A percentile compares a stretch with the other conserved stretches of the same genome.
These are phyloP conservation scores for Aspergillus funiculosus DNA, from an alignment of 495 filamentous ascomycete species.

Conservation along the genomic window DNA sequence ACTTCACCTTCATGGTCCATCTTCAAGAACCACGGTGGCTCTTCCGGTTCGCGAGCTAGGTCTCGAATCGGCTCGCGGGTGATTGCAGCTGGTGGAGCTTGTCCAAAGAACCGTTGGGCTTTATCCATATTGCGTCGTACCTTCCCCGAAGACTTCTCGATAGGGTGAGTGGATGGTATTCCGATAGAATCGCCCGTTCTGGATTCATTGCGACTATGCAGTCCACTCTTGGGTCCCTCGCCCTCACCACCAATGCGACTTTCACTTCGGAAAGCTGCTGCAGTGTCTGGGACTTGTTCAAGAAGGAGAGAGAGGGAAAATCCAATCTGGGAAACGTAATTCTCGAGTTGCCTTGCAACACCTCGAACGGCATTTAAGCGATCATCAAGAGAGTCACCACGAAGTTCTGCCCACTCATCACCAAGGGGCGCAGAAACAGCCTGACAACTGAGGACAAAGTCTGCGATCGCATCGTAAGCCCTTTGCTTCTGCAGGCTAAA, in stretches of 20 bases:
- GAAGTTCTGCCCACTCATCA: conserved; percentile 89
- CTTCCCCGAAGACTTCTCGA: conserved; percentile 52
- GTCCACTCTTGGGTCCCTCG: conserved; percentile 24
- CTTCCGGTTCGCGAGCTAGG: conserved; percentile 55
- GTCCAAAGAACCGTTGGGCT: conserved; percentile 82
- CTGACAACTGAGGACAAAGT: conserved; percentile 81
- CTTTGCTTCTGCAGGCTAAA: conserved; percentile 87
- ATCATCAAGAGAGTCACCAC: conserved; percentile 89
- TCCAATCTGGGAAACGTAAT: conserved; percentile 76
- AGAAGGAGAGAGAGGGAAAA: conserved; percentile 83
- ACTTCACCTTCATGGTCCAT: conserved; percentile 90
- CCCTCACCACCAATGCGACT: conserved; percentile 33
- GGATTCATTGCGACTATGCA: conserved; percentile 33
- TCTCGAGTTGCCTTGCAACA: conserved; percentile 74
- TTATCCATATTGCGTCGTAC: conserved; percentile 72
- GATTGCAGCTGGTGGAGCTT: conserved; percentile 57
- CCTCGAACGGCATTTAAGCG: conserved; percentile 70
- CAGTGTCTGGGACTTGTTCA: conserved; percentile 60
- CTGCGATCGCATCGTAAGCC: conserved; percentile 85
- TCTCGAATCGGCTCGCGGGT: conserved; percentile 40
- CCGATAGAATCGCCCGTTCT: conserved; percentile 45
- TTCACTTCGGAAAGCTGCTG: conserved; percentile 26
- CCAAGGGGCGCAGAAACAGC: conserved; percentile 79
- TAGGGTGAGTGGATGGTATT: conserved; percentile 59
- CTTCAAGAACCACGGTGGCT: conserved; percentile 74